Evolutionary conservation across 257 asterid genomes (phyloP), one percentile per base, ranked within the genome.

Genomic region (Primulina huaijiensis): DNA sequence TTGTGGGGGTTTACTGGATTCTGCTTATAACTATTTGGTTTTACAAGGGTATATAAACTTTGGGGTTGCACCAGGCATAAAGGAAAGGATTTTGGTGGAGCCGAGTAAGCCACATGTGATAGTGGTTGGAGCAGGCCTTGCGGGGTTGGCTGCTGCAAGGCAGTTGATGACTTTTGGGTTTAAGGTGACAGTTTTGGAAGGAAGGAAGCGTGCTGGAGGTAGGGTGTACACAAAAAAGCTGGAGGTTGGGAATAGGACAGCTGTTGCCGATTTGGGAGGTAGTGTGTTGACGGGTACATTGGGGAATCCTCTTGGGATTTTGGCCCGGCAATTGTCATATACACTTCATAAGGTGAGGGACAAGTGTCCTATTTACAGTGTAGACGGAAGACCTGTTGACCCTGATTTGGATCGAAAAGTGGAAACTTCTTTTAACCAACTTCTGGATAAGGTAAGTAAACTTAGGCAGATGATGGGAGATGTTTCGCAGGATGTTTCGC

Each of bases 121-220:
- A 57, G 87, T 94, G 55, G 78, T 94, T 66, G 97, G 99, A 72
- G 97, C 97, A 1, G 97, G 99, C 71, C 85, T 94, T 0, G 90
- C 99, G 0, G 99, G 99, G 29, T 79, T 94, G 83, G 96, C 96
- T 75, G 97, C 97, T 29, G 97, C 99, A 1, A 84, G 99, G 82
- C 97, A 94, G 92, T 82, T 94, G 90, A 81, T 94, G 92, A 60
- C 89, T 30, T 83, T 89, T 63, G 97, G 99, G 76, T 94, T 89
- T 74, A 94, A 85, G 84, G 97, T 90, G 37, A 84, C 79, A 16
- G 90, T 90, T 66, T 77, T 93, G 76, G 99, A 93, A 81, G 99
- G 96, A 59, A 81, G 93, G 76, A 83, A 84, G 68, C 95, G 97
- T 53, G 89, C 96, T 3, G 95, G 99, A 52, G 99, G 99, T 75